Percentiles rank a stretch among this genome's conserved stretches.
phyloP scores from a whole-genome alignment of 768 basidiomycete species.

The Gautieria morchelliformis region DNA sequence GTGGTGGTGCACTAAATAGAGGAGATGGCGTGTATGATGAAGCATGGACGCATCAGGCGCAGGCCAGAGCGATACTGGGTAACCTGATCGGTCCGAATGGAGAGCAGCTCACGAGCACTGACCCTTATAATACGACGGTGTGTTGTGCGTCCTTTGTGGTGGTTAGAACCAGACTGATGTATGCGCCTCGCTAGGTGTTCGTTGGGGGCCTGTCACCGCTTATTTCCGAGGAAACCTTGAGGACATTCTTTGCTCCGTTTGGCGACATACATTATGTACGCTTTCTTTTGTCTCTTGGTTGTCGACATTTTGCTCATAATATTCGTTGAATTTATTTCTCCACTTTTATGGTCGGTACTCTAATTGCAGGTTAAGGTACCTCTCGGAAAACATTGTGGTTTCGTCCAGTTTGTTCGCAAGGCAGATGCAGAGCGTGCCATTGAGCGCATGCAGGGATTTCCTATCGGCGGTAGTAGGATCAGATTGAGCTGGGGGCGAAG shows the following conservation, averaged over 20 bases:
- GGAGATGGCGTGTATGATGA: slow-evolving; percentile 40
- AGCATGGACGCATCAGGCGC: slow-evolving; percentile 78
- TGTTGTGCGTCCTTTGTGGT: background rate
- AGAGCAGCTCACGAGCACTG: slow-evolving; percentile 77
- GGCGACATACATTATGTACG: slow-evolving; percentile 87
- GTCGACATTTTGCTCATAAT: background rate
- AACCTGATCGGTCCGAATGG: slow-evolving; percentile 82
- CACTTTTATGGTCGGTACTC: background rate
- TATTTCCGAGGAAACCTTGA: slow-evolving; percentile 84
- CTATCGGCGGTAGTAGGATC: slow-evolving; percentile 85
- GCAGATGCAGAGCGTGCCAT: slow-evolving; percentile 88
- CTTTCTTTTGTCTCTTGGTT: slow-evolving; percentile 7
- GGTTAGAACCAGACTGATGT: background rate
- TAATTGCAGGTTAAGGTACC: slow-evolving; percentile 80
- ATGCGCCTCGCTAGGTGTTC: slow-evolving; percentile 31
- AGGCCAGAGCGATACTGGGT: slow-evolving; percentile 73
- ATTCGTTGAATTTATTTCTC: slow-evolving; percentile 5
- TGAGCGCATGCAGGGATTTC: slow-evolving; percentile 95
- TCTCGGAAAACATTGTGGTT: slow-evolving; percentile 90
- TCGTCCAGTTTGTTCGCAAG: slow-evolving; percentile 90
- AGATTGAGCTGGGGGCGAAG: slow-evolving; percentile 89
- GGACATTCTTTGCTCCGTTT: slow-evolving; percentile 88
- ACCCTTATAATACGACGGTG: slow-evolving; percentile 94
- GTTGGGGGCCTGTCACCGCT: slow-evolving; percentile 84
- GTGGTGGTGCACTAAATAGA: background rate